Conservation (phyloP, 1,284 basidiomycete species). For the Sphagnurus paluster region DNA sequence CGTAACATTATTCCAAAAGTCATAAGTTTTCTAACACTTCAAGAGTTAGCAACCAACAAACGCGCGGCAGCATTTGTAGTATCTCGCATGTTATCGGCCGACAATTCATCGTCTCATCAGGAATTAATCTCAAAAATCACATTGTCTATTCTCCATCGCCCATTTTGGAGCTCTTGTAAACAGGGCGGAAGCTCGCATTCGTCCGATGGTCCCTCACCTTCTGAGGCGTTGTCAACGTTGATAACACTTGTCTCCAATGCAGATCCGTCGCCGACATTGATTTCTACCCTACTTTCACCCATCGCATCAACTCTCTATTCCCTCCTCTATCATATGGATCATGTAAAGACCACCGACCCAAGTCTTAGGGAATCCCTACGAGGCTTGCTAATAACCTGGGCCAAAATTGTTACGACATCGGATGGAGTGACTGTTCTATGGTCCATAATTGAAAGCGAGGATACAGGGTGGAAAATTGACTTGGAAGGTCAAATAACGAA, state of each 20-base stretch:
- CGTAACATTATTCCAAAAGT: conserved; percentile 53
- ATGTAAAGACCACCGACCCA: conserved; percentile 60
- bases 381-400: conserved; percentile 73
- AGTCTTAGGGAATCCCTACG: conserved; percentile 55
- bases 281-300: conserved; percentile 66
- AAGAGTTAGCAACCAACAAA: conserved; percentile 45
- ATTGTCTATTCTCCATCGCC: conserved; percentile 42
- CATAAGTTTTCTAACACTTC: conserved; percentile 44
- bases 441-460: conserved; percentile 56
- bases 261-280: conserved; percentile 73
- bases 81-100: conserved; percentile 57
- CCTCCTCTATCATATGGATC: conserved; percentile 55
- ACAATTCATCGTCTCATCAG: conserved; percentile 27
- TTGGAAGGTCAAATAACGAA: conserved; percentile 50
- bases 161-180: conserved; percentile 31
- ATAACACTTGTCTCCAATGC: conserved; percentile 67
- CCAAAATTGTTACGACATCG: conserved; percentile 52
- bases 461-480: conserved; percentile 57
- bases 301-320: conserved; percentile 70
- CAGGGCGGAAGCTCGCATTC: no score
- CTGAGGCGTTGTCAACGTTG: conserved; percentile 46
- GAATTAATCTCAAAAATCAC: conserved; percentile 38
- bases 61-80: conserved; percentile 69
- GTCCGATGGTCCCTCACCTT: conserved; percentile 25
- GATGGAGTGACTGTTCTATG: conserved; percentile 63